Evolutionary conservation across 306 rosid genomes (phyloP), one percentile per base, ranked within the genome.

Genomic region (Castanea sativa): DNA sequence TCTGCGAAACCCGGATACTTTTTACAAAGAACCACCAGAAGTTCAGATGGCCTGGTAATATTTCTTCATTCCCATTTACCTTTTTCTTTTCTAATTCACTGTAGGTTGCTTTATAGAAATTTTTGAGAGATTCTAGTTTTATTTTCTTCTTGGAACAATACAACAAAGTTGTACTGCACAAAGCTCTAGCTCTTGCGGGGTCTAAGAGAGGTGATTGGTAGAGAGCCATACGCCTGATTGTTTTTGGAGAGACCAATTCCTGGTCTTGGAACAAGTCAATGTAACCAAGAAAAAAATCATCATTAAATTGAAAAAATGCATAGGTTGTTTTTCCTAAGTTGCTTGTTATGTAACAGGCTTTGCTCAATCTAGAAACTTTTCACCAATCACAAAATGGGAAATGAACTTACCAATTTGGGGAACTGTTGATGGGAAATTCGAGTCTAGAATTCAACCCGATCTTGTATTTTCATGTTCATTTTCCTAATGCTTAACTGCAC

Each of bases 1-100:
- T 25, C 51, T 70, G 71, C 85, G 35, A 79, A 69, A 74, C 69
- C 74, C 35, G 63, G 72, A 68, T 80, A 73, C 88, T 80, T 69
- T 71, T 8, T 80, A 38, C 89, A 27, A 41, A 65, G 81, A 53
- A 61, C 27, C 27, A 81, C 89, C 38, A 65, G 71, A 63, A 74
- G 65, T 33, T 69, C 77, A 4, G 75, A 74, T 65, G 77, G 13
- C 59, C 79, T 60, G 32, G 77, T 61, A 92, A 87, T 85, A 77
- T 80, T 77, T 77, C 72, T 69, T 32, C 4, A 14, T 56, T 29
- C 67, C 81, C 71, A 0, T 74, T 6, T 68, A 64, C 23, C 56
- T 60, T 67, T 45, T 5, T 69, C 51, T 61, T 63, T 69, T 5
- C 30, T 33, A n/a, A 20, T 43, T 43, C 13, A 29, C 41, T 30